These are phyloP conservation scores for Pyricularia pennisetigena DNA, from an alignment of 2,329 filamentous ascomycete genomes.

Conservation along the genomic window DNA sequence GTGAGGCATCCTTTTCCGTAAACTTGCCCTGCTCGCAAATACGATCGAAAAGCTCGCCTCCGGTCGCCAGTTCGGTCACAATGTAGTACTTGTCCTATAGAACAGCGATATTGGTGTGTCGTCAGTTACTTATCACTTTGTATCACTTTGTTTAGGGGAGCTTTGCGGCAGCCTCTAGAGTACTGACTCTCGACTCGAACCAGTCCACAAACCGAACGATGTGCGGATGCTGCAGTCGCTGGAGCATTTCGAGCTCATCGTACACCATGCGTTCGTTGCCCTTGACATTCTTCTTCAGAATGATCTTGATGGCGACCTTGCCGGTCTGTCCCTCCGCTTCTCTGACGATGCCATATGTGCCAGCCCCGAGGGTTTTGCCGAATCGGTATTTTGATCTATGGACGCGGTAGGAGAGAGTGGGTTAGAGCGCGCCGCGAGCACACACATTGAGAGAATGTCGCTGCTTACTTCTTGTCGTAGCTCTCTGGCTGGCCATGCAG, in stretches of 20 bases:
- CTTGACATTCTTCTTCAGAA: conserved; percentile 98
- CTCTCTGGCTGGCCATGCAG: conserved; percentile 93
- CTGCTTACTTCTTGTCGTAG: conserved; percentile 88
- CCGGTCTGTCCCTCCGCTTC: conserved; percentile 80
- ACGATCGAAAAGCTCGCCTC: conserved; percentile 93
- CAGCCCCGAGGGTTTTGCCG: conserved; percentile 86
- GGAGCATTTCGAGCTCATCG: conserved; percentile 90
- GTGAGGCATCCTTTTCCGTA: conserved; percentile 94
- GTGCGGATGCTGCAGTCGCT: conserved; percentile 82
- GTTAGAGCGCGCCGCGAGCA: background rate
- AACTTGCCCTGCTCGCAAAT: conserved; percentile 98
- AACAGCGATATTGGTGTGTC: background rate
- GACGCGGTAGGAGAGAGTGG: conserved; percentile 9
- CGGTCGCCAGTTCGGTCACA: conserved; percentile 89
- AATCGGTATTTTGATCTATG: conserved; percentile 77
- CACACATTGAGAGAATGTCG: conserved; percentile 5
- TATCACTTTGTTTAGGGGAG: background rate
- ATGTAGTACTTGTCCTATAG: conserved; percentile 97
- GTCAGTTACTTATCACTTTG: background rate
- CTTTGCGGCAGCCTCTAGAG: background rate
- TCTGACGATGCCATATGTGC: conserved; percentile 95
- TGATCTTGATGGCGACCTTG: conserved; percentile 96
- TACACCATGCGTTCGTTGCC: conserved; percentile 98
- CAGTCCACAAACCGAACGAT: conserved; percentile 97
- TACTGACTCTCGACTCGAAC: conserved; percentile 88